Evolutionary conservation across 768 basidiomycete genomes (phyloP).

Genomic region (Tylopilus plumbeoviolaceoides): DNA sequence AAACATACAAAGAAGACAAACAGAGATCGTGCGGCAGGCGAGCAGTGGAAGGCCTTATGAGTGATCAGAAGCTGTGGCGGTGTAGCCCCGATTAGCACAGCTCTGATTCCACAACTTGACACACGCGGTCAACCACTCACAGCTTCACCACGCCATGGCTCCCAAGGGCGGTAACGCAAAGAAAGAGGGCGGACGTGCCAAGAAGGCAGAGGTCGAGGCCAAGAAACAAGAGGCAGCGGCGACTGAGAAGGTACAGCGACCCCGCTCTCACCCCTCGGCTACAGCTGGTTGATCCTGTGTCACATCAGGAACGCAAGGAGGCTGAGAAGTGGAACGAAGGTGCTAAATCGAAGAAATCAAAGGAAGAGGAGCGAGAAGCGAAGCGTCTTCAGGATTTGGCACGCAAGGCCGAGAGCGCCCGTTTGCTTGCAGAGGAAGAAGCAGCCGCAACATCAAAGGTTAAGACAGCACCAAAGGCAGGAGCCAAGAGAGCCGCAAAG

Average conservation of each 20-base stretch:
- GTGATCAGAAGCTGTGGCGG: slow-evolving; percentile 22
- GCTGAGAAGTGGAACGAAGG: slow-evolving; percentile 65
- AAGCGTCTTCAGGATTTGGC: slow-evolving; percentile 78
- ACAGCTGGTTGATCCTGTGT: slow-evolving; percentile 2
- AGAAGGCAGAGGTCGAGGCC: slow-evolving; percentile 87
- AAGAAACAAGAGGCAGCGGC: slow-evolving; percentile 67
- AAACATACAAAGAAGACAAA: neutral
- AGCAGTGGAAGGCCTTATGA: slow-evolving; percentile 1
- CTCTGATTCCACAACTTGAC: neutral
- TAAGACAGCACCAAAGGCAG: slow-evolving; percentile 63
- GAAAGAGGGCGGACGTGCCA: slow-evolving; percentile 86
- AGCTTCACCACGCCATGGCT: slow-evolving; percentile 48
- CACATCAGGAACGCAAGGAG: slow-evolving; percentile 64
- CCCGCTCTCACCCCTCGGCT: neutral
- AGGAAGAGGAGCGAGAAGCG: slow-evolving; percentile 74
- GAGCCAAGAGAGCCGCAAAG: slow-evolving; percentile 49
- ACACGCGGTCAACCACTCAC: slow-evolving; percentile 6
- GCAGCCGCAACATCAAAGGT: slow-evolving; percentile 50
- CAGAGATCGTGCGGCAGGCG: neutral
- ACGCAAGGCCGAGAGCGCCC: slow-evolving; percentile 83
- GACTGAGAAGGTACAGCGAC: slow-evolving; percentile 50
- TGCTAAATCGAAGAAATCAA: slow-evolving; percentile 60
- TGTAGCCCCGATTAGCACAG: slow-evolving; percentile 21
- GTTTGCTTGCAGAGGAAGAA: slow-evolving; percentile 88
- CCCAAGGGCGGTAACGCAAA: slow-evolving; percentile 88